Base-by-base conservation (phyloP, 2,329 filamentous ascomycete genomes). In the Talaromyces sp. region DNA sequence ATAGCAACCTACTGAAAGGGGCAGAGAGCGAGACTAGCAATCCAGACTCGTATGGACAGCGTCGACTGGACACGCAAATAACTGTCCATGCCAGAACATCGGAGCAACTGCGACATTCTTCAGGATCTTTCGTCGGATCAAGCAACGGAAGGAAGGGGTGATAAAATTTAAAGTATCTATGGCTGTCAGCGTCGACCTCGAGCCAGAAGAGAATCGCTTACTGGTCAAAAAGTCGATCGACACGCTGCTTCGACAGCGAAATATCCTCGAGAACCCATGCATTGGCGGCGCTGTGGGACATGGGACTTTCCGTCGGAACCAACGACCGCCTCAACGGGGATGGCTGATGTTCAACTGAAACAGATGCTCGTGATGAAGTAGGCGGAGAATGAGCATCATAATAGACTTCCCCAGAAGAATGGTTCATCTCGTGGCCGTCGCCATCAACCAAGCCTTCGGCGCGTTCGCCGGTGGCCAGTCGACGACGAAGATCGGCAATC, bases 51-150 rank as follows among this genome's bases (percentile, higher is more conserved):
- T 77, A 76, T 9, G 80, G 80, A 63, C 84, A 88, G 52, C 86
- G 82, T 47, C 87, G 84, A 59, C 86, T 84, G 9, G 86, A 87
- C 57, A 88, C 82, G 43, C 84, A 83, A 49, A 89, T 79, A 61
- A 89, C 85, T 13, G 86, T 84, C 87, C 87, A 90, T 70, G 88
- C 88, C 50, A 89, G 79, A 11, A 89, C 75, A 39, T 84, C 84
- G 63, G 84, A 86, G 63, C 84, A 79, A 35, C 82, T 80, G 64
- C 84, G 83, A 73, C 85, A 87, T 63, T 85, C 81, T 60, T 87
- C 84, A 5, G 86, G 83, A 7, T 79, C 78, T 68, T 82, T 81
- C 11, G 81, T 74, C 5, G 81, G 81, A 65, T 87, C 86, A 62
- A 89, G 77, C 64, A 89, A 81, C 0, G 87, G 86, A 35, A 89